These are phyloP conservation scores for Penicillium cataractarum DNA, from an alignment of 495 filamentous ascomycete species.

Conservation along the genomic window DNA sequence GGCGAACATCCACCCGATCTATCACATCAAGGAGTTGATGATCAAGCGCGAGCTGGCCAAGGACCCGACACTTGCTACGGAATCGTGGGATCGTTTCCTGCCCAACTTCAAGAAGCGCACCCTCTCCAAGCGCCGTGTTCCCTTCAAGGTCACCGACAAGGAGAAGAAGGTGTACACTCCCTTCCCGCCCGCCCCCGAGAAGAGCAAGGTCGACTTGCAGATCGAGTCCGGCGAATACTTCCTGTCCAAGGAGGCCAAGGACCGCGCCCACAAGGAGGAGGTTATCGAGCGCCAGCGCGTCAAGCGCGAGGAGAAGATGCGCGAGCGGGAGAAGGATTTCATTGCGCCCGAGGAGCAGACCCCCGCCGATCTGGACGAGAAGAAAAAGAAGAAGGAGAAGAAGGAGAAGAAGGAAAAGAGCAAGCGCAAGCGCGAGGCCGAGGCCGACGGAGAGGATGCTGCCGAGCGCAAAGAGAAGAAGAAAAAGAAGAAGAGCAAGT, in stretches of 20 bases:
- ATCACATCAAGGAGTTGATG: constrained; percentile 98
- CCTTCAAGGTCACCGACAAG: constrained; percentile 90
- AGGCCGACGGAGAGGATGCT: constrained; percentile 35
- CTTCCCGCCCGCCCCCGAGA: constrained; percentile 73
- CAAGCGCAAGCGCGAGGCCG: constrained; percentile 48
- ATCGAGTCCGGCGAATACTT: constrained; percentile 99
- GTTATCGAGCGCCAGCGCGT: constrained; percentile 77
- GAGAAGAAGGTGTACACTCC: constrained; percentile 91
- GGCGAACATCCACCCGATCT: constrained; percentile 91
- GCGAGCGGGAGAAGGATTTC: constrained; percentile 81
- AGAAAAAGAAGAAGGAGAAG: constrained; percentile 58
- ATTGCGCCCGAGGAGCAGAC: constrained; percentile 76
- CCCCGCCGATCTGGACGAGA: constrained; percentile 51
- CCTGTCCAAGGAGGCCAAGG: constrained; percentile 86
- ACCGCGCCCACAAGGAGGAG: constrained; percentile 76
- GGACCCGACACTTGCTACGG: constrained; percentile 81
- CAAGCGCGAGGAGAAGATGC: constrained; percentile 88
- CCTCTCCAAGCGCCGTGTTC: constrained; percentile 79
- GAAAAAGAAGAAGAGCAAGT: constrained; percentile 54
- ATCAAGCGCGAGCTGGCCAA: constrained; percentile 98
- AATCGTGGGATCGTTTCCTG: constrained; percentile 95
- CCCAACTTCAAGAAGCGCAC: constrained; percentile 98
- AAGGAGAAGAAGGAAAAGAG: constrained; percentile 45
- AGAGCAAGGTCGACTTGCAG: constrained; percentile 97
- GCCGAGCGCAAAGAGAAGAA: constrained; percentile 50